Evolutionary conservation across 2,329 filamentous ascomycete genomes (phyloP).

Genomic region (Pseudopithomyces chartarum): DNA sequence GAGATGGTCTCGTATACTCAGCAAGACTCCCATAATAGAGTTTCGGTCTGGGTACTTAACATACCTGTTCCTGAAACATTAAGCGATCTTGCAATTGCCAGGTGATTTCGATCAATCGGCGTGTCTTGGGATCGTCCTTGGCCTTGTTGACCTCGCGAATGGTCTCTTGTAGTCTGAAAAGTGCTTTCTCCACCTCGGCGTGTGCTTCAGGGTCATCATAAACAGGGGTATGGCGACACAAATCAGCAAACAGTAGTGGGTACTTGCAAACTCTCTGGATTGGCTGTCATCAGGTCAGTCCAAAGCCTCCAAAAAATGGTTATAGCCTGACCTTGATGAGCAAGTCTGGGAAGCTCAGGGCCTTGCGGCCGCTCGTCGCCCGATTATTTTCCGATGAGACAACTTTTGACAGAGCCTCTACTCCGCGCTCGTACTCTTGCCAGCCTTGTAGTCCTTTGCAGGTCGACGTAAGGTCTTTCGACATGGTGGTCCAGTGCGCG

Average conservation of each 20-base stretch:
- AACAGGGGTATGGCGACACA: conserved; percentile 81
- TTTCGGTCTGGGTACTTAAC: not conserved
- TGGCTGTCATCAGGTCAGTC: conserved; percentile 62
- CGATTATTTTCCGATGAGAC: conserved; percentile 71
- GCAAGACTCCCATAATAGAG: no score
- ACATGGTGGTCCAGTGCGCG: conserved; percentile 85
- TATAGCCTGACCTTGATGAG: conserved; percentile 76
- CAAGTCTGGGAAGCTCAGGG: conserved; percentile 81
- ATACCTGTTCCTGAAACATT: conserved; percentile 72
- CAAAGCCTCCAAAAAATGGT: not conserved
- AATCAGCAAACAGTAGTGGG: conserved; percentile 81
- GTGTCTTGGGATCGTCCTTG: conserved; percentile 75
- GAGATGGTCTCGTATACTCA: conserved; percentile 31
- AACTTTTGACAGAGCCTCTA: conserved; percentile 80
- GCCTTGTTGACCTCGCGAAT: conserved; percentile 82
- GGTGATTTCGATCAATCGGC: conserved; percentile 75
- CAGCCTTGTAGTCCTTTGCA: conserved; percentile 73
- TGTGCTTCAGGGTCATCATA: conserved; percentile 84
- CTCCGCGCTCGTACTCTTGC: conserved; percentile 80
- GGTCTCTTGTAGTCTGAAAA: conserved; percentile 73
- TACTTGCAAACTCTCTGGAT: conserved; percentile 94
- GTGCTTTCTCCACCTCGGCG: conserved; percentile 74
- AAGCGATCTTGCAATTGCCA: conserved; percentile 85
- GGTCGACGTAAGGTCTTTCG: conserved; percentile 73
- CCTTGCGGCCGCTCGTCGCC: conserved; percentile 69